Evolutionary conservation across 192 early-diverging fungal species (phyloP).

Genomic region (Linnemannia schmuckeri): DNA sequence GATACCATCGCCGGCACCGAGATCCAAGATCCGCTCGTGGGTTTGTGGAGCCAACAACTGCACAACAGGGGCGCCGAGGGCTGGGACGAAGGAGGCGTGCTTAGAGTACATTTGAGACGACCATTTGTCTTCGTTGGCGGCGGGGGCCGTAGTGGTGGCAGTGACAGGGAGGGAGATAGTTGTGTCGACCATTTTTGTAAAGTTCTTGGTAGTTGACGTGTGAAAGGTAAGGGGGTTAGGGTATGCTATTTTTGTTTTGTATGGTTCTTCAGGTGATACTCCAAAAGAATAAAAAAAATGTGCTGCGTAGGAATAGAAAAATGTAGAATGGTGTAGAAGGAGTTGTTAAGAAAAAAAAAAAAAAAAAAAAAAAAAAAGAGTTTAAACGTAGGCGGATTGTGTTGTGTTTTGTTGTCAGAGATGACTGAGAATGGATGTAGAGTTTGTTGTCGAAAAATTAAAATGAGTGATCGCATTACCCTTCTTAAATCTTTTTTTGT

Average conservation of each 20-base stretch:
- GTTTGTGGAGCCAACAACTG: conserved; percentile 63
- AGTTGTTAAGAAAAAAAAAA: not conserved
- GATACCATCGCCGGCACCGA: conserved; percentile 78
- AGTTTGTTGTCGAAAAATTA: not conserved
- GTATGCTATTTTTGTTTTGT: not conserved
- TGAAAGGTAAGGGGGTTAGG: not conserved
- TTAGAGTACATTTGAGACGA: conserved; percentile 63
- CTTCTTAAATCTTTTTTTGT: not conserved
- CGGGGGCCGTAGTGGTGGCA: not conserved
- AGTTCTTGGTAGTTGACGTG: not conserved
- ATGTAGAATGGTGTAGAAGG: not conserved
- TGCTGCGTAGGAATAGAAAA: not conserved
- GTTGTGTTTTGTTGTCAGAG: not conserved
- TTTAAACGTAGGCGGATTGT: not conserved
- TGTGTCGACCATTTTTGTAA: not conserved
- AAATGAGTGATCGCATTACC: not conserved
- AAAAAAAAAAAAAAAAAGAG: not conserved
- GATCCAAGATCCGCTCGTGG: conserved; percentile 72
- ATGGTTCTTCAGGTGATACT: not conserved
- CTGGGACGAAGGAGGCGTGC: conserved; percentile 71
- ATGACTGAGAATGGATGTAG: not conserved
- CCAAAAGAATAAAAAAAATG: not conserved
- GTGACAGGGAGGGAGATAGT: not conserved
- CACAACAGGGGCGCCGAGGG: conserved; percentile 63
- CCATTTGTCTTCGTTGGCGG: conserved; percentile 57